Conservation (phyloP, 2,329 filamentous ascomycete genomes). For the Epichloe sp. region DNA sequence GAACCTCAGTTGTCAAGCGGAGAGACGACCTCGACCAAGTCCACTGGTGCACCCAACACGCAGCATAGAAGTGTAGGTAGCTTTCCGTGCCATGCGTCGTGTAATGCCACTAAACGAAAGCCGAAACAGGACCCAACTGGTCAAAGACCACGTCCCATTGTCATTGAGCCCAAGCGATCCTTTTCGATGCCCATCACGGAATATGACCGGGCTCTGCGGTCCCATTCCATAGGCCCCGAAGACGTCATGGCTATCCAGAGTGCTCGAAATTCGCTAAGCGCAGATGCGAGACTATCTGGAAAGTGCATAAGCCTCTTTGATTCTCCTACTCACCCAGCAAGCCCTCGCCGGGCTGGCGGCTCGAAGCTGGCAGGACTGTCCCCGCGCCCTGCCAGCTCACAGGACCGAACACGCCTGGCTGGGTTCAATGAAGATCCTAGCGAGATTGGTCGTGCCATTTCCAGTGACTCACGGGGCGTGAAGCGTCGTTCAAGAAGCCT, state of each 20-base stretch:
- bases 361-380: conserved; percentile 40
- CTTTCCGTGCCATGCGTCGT: background rate
- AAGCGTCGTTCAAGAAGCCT: conserved; percentile 47
- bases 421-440: conserved; percentile 29
- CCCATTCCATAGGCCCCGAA: conserved; percentile 45
- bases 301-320: background rate
- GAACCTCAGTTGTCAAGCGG: background rate
- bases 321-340: conserved; percentile 11
- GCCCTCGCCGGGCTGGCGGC: conserved; percentile 17
- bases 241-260: conserved; percentile 40
- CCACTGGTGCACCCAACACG: background rate
- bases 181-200: conserved; percentile 47
- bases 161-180: conserved; percentile 36
- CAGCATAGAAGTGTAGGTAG: conserved; percentile 38
- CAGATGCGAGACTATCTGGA: conserved; percentile 26
- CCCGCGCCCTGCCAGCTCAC: conserved; percentile 47
- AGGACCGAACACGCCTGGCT: conserved; percentile 32
- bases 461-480: conserved; percentile 35
- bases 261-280: conserved; percentile 38
- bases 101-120: background rate
- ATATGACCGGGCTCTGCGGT: conserved; percentile 45
- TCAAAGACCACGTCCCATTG: conserved; percentile 24
- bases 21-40: background rate
- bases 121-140: conserved; percentile 19
- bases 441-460: conserved; percentile 51